Evolutionary conservation across 164 flowering plant species (phyloP).

Genomic region (Macadamia integrifolia): DNA sequence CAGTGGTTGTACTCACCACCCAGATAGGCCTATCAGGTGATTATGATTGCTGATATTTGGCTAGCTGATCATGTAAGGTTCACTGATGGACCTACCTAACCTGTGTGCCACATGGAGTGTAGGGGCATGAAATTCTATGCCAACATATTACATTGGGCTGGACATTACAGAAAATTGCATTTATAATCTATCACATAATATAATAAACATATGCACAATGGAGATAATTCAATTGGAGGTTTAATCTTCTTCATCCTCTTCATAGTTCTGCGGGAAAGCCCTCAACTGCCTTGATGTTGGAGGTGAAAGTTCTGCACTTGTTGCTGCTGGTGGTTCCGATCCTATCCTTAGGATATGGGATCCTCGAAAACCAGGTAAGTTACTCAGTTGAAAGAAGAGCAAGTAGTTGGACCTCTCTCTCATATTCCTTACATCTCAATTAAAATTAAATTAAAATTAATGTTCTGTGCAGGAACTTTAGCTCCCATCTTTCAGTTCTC

Average conservation of each 20-base stretch:
- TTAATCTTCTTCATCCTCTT: not conserved
- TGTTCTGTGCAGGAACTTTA: constrained; percentile 49
- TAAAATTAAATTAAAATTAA: not conserved
- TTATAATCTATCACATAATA: too few species aligned
- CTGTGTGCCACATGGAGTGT: not conserved
- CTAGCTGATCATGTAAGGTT: not conserved
- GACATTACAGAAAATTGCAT: too few species aligned
- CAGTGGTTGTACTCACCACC: too few species aligned
- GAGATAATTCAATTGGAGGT: too few species aligned
- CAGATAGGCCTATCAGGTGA: too few species aligned
- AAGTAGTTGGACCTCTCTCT: not conserved
- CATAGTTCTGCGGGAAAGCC: constrained; percentile 70
- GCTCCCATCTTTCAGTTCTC: constrained; percentile 82
- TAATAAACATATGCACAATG: too few species aligned
- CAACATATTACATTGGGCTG: not conserved
- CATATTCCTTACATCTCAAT: not conserved
- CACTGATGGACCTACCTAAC: not conserved
- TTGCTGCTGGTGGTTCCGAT: constrained; percentile 93
- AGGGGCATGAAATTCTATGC: not conserved
- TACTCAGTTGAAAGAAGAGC: not conserved
- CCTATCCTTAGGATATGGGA: constrained; percentile 89
- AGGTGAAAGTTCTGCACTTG: constrained; percentile 79
- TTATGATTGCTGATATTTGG: too few species aligned
- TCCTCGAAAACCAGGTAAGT: constrained; percentile 90
- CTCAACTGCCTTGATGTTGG: constrained; percentile 82